Base-by-base conservation (phyloP, 2,329 filamentous ascomycete species). In the Aspergillus quadrilineatus region DNA sequence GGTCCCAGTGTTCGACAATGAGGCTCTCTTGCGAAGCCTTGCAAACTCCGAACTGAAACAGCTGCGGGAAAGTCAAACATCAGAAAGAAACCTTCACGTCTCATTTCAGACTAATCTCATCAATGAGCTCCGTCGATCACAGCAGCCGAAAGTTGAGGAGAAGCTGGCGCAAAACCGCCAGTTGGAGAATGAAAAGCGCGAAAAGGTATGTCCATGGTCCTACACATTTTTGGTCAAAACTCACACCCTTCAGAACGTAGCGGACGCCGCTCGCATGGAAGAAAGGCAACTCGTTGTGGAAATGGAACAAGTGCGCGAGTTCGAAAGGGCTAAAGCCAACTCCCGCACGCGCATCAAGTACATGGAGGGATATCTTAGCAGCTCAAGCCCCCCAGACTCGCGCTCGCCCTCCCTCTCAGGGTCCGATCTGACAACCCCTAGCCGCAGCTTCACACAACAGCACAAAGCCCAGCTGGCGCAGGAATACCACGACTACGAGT, bases 361-460 rank as follows among this genome's bases (percentile, higher is more conserved):
- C 50, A 79, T 79, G 77, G 76, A 79, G 63, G 75, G 73, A 22
- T 79, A 77, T 62, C 75, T 77, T 53, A 71, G 65, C 53, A 77
- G 70, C 48, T 66, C 72, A 3, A 75, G 72, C 55, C 72, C 73
- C 10, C 73, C 72, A 8, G 59, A 64, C 17, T 71, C 70, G 26
- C 62, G 45, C 14, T 57, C 55, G 32, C 55, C 55, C 4, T 57
- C 64, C 5, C 62, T 61, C 4, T 68, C 62, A 7, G 58, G 59
- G 28, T 62, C 64, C 45, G 60, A 64, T 9, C 59, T 49, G 48
- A 60, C 62, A 2, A 60, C 69, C 12, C 67, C 63, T 8, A 54
- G 67, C 37, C 73, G 76, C 26, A 70, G 67, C 39, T 68, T 74
- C 8, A 77, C 75, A 1, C 65, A 71, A 5, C 75, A 74, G 47